Evolutionary conservation across 257 asterid genomes (phyloP).

Genomic region (Mitragyna speciosa): DNA sequence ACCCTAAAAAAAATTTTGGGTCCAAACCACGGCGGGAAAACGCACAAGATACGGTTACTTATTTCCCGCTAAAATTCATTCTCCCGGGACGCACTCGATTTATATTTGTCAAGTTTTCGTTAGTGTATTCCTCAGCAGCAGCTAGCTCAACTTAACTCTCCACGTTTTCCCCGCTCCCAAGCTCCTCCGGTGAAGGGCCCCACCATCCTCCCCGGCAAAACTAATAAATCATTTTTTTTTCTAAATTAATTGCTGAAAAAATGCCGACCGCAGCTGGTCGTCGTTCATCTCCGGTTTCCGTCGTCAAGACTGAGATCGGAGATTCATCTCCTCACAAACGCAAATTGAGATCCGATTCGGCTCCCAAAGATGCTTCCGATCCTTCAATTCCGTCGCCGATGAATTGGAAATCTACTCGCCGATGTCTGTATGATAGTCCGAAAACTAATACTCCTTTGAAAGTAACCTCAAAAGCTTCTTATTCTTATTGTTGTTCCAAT

Average conservation of each 20-base stretch:
- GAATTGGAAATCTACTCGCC: slow-evolving; percentile 62
- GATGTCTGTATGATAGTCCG: slow-evolving; percentile 49
- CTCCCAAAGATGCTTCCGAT: slow-evolving; percentile 12
- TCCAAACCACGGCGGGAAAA: too few relatives aligned
- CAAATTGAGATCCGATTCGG: slow-evolving; percentile 50
- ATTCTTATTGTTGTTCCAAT: neutral
- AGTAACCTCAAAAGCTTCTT: slow-evolving; percentile 33
- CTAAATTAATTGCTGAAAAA: neutral
- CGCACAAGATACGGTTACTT: too few relatives aligned
- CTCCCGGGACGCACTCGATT: too few relatives aligned
- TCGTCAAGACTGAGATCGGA: slow-evolving; percentile 22
- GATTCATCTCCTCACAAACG: slow-evolving; percentile 52
- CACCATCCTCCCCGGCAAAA: neutral
- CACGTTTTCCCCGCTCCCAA: too few relatives aligned
- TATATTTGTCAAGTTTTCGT: too few relatives aligned
- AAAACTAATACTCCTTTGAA: slow-evolving; percentile 30
- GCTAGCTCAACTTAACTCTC: too few relatives aligned
- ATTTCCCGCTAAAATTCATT: too few relatives aligned
- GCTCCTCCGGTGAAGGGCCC: too few relatives aligned
- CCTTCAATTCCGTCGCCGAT: slow-evolving; percentile 30
- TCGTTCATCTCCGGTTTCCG: slow-evolving; percentile 32
- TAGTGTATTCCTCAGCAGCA: neutral
- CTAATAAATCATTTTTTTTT: neutral
- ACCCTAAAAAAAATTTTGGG: too few relatives aligned
- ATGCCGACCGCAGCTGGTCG: slow-evolving; percentile 60